Percentiles rank a stretch among this genome's conserved stretches.
These are phyloP conservation scores for Emydomyces testavorans DNA, from an alignment of 2,329 filamentous ascomycete species.

Conservation along the genomic window DNA sequence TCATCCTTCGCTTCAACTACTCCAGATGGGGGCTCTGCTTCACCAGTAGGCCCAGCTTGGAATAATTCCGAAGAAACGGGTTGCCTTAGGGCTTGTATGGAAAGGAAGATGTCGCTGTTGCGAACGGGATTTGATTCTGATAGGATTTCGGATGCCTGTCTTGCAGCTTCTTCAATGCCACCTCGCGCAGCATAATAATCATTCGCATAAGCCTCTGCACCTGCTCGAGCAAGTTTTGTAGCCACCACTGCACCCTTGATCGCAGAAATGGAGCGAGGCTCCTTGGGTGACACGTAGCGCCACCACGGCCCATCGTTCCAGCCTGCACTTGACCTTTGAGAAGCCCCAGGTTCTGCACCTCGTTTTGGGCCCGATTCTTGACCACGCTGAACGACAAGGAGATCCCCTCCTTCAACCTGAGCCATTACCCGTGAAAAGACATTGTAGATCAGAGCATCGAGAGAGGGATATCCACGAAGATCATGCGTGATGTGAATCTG, in stretches of 20 bases:
- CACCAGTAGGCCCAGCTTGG: conserved; percentile 40
- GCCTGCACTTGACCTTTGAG: conserved; percentile 26
- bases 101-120: conserved; percentile 86
- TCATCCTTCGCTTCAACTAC: conserved; percentile 30
- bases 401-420: conserved; percentile 94
- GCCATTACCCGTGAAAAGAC: conserved; percentile 95
- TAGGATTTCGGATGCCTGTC: conserved; percentile 64
- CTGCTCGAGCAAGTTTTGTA: conserved; percentile 80
- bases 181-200: conserved; percentile 74
- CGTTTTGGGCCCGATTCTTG: conserved; percentile 66
- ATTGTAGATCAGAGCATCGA: conserved; percentile 82
- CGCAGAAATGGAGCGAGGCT: conserved; percentile 63
- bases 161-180: conserved; percentile 67
- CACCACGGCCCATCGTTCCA: conserved; percentile 98
- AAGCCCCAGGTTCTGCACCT: conserved; percentile 30
- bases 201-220: conserved; percentile 72
- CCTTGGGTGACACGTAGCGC: conserved; percentile 48
- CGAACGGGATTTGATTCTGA: conserved; percentile 81
- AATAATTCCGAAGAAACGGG: conserved; percentile 58
- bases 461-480: conserved; percentile 81
- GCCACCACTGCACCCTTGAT: conserved; percentile 75
- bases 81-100: conserved; percentile 75
- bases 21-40: conserved; percentile 19
- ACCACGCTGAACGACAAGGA: conserved; percentile 87
- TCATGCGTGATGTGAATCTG: conserved; percentile 97